Evolutionary conservation across 176 grass and related monocot species (phyloP), one percentile per base, ranked within the genome.

Genomic region (Paspalum notatum): DNA sequence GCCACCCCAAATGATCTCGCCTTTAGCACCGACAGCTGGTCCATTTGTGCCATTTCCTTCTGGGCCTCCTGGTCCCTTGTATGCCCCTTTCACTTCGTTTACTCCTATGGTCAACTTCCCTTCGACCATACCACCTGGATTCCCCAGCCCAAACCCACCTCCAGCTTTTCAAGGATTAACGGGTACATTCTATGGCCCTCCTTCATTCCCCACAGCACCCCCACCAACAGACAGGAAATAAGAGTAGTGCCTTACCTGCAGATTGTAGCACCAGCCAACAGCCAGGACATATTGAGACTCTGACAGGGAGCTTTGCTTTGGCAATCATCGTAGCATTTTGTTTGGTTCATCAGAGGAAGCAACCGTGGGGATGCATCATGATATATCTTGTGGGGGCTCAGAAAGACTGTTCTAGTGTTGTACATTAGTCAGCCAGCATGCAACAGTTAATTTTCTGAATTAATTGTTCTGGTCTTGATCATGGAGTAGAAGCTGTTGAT

Each of bases 211-310:
- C 8, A 12, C 71, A 20, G 15, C 60, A 16, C 71, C 87, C 12
- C 87, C 87, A 77, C 71, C 77, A 46, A 62, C 77, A 53, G 77
- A 86, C 72, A 86, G 66, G 67, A 72, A 75, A 82, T 85, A 55
- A 68, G 45, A 73, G 25, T 59, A 51, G 39, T 70, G 40, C n/a
- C 61, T 26, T 75, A 25, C 27, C 53, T 69, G 20, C 51, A 83
- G 55, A 70, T 75, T 49, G 15, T 48, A 84, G 24, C 13, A 1
- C 54, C 62, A 46, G 16, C 80, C 12, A 0, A n/a, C 63, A 25
- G 26, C 71, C 64, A 81, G 71, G 54, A 59, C 17, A 71, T 49
- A 71, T 49, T 3, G 67, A 59, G 55, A 75, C 27, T 38, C 12
- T 71, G 48, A 54, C 24, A 74, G 62, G 47, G 46, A 71, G 48